These are phyloP conservation scores for Crepidotus variabilis DNA, from an alignment of 768 basidiomycete species.

Conservation along the genomic window DNA sequence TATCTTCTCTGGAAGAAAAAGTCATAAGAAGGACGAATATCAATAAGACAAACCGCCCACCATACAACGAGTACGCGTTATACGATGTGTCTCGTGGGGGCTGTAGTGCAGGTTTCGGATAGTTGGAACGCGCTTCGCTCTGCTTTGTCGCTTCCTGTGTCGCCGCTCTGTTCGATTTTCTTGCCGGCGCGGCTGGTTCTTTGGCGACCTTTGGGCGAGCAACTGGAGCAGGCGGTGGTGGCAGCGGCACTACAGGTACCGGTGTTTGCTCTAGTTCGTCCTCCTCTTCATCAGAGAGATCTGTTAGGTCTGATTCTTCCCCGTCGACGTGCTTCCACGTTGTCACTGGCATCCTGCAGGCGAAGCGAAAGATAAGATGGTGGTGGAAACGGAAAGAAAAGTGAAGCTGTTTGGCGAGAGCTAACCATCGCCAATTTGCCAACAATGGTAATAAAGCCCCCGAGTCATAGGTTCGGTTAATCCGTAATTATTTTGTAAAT, in stretches of 20 bases:
- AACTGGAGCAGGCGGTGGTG: slow-evolving; percentile 7
- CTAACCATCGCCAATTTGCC: not conserved
- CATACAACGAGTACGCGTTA: slow-evolving; percentile 27
- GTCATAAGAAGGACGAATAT: not conserved
- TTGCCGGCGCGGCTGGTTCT: not conserved
- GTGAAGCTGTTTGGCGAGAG: not conserved
- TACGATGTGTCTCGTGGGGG: not conserved
- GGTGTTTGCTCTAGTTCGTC: slow-evolving; percentile 19
- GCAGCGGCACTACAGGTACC: slow-evolving; percentile 17
- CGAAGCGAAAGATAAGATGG: not conserved
- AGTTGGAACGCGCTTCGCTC: slow-evolving; percentile 8
- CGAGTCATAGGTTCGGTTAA: not conserved
- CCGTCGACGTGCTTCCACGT: slow-evolving; percentile 17
- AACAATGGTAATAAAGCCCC: not conserved
- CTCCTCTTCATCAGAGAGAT: slow-evolving; percentile 35
- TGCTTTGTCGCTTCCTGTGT: slow-evolving; percentile 18
- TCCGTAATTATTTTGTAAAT: not conserved
- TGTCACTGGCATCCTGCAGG: not conserved
- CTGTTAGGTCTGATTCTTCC: slow-evolving; percentile 42
- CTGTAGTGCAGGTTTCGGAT: slow-evolving; percentile 1
- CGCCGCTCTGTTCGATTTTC: slow-evolving; percentile 13
- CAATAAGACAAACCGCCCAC: slow-evolving; percentile 21
- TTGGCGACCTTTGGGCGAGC: not conserved
- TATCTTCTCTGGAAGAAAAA: slow-evolving; percentile 39
- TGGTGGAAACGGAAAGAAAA: not conserved